Evolutionary conservation across 2,329 filamentous ascomycete species (phyloP).

Genomic region (Xylaria sp.): DNA sequence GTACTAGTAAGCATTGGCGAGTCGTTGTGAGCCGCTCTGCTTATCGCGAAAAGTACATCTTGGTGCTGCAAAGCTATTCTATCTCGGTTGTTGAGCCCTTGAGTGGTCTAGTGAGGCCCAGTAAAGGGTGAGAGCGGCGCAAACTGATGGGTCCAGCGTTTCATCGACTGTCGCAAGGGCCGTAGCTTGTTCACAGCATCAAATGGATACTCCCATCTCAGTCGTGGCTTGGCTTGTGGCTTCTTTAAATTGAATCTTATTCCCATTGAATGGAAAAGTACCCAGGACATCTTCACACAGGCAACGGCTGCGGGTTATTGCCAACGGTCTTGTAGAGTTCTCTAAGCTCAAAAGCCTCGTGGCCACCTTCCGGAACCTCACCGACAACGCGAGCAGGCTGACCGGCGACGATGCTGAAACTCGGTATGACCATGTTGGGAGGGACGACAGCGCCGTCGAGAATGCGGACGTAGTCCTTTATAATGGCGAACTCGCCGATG

Average conservation of each 20-base stretch:
- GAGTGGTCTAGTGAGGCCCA: not conserved
- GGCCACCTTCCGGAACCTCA: conserved; percentile 78
- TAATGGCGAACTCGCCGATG: conserved; percentile 86
- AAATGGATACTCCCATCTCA: not conserved
- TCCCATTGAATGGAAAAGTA: not conserved
- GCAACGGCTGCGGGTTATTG: conserved; percentile 61
- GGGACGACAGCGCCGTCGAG: conserved; percentile 87
- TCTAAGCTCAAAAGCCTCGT: conserved; percentile 72
- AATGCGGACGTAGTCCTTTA: conserved; percentile 93
- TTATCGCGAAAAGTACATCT: not conserved
- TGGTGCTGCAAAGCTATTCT: not conserved
- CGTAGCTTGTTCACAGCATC: not conserved
- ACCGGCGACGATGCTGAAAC: conserved; percentile 90
- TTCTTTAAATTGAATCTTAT: not conserved
- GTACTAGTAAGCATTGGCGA: not conserved
- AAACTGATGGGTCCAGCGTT: not conserved
- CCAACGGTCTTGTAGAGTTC: conserved; percentile 73
- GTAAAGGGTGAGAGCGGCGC: not conserved
- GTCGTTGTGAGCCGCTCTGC: not conserved
- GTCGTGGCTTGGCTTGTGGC: not conserved
- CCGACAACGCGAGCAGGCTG: conserved; percentile 82
- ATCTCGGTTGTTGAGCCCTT: not conserved
- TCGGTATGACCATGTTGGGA: conserved; percentile 89
- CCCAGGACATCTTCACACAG: conserved; percentile 46
- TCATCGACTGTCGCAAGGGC: not conserved